These are phyloP conservation scores for Penicillium subrubescens DNA, from an alignment of 495 filamentous ascomycete genomes.

Conservation along the genomic window DNA sequence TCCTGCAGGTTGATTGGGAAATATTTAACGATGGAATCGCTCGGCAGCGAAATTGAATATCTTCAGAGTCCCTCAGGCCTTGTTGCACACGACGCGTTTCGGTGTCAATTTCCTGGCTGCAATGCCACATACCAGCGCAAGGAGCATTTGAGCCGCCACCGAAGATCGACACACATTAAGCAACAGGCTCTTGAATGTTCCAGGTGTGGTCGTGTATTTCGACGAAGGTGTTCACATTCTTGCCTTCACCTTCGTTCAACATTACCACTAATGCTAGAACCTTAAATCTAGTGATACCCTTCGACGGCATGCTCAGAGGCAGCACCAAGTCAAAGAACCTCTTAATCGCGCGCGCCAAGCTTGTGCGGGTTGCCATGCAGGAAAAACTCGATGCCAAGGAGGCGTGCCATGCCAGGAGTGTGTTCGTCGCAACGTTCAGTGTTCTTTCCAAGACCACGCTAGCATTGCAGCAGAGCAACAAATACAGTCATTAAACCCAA, in stretches of 20 bases:
- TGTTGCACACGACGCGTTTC: background rate
- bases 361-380: constrained; percentile 26
- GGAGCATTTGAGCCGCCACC: constrained; percentile 9
- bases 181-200: constrained; percentile 18
- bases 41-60: background rate
- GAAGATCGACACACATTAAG: background rate
- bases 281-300: constrained; percentile 29
- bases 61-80: background rate
- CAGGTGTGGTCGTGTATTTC: constrained; percentile 20
- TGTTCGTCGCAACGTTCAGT: constrained; percentile 22
- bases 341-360: constrained; percentile 15
- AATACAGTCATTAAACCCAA: background rate
- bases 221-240: constrained; percentile 19
- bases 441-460: constrained; percentile 10
- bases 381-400: constrained; percentile 32
- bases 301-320: constrained; percentile 26
- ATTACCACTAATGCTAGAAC: background rate
- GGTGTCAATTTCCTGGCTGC: constrained; percentile 5
- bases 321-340: constrained; percentile 24
- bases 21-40: background rate
- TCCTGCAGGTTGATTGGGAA: background rate
- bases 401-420: constrained; percentile 30
- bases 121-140: constrained; percentile 8
- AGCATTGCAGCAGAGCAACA: background rate
- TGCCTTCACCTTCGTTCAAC: background rate